phyloP scores from a whole-genome alignment of 2,329 filamentous ascomycete genomes.

The Trichophyton benhamiae region DNA sequence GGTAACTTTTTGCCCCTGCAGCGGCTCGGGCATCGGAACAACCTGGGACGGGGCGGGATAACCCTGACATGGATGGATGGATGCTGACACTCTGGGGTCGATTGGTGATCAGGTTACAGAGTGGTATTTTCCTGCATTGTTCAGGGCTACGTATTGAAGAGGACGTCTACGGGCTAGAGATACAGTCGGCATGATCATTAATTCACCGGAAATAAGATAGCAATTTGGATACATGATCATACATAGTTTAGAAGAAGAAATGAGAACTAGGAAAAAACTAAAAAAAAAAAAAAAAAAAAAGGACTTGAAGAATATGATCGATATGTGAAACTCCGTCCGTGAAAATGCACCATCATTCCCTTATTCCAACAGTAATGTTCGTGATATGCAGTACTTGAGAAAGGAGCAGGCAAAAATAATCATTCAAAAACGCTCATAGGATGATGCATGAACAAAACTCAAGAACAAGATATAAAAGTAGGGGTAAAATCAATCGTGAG shows the following conservation, averaged over 20 bases:
- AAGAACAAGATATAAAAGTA: neutral
- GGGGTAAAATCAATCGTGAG: neutral
- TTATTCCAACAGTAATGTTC: constrained; percentile 2
- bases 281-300: no score
- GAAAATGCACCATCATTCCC: neutral
- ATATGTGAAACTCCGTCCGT: neutral
- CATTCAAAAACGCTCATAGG: neutral
- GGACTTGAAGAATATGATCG: neutral
- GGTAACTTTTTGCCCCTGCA: neutral
- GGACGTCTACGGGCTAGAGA: neutral
- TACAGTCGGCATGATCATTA: neutral
- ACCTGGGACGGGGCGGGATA: neutral
- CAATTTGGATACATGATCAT: neutral
- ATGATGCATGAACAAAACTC: constrained; percentile 1
- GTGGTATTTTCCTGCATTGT: neutral
- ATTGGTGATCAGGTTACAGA: neutral
- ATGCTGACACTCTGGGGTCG: no score
- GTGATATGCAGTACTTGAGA: neutral
- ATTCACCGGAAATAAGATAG: neutral
- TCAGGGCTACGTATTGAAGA: neutral
- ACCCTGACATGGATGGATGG: neutral
- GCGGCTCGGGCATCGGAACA: neutral
- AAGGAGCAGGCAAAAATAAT: neutral
- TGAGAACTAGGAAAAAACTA: neutral
- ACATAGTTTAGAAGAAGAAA: neutral